These are phyloP conservation scores for Coniochaeta pulveracea DNA, from an alignment of 2,329 filamentous ascomycete genomes.

Conservation along the genomic window DNA sequence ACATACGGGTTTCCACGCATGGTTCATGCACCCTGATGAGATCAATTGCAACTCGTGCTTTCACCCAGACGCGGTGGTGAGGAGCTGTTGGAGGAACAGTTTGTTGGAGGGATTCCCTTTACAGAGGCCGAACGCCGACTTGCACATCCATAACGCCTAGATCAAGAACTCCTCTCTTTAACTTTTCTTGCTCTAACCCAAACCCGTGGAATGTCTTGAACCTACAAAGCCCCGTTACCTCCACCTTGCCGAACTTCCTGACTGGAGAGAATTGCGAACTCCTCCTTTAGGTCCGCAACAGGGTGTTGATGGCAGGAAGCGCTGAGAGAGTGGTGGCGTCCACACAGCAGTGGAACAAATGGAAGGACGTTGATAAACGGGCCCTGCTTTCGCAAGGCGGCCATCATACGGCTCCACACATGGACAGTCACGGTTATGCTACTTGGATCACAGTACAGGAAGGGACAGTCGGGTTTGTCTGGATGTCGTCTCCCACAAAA, in stretches of 20 bases:
- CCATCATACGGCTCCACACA: conserved; percentile 13
- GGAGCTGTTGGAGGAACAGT: too few relatives aligned
- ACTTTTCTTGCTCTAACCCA: too few relatives aligned
- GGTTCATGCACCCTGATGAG: too few relatives aligned
- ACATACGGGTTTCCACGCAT: too few relatives aligned
- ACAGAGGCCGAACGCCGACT: too few relatives aligned
- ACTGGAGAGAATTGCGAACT: conserved; percentile 18
- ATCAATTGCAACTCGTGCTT: too few relatives aligned
- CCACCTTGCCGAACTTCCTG: conserved; percentile 13
- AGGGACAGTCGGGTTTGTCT: conserved; percentile 9
- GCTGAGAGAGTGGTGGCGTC: conserved; percentile 16
- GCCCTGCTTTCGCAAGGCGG: background rate
- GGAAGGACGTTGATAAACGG: conserved; percentile 19
- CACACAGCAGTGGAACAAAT: conserved; percentile 19
- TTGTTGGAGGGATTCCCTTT: too few relatives aligned
- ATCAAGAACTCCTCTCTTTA: too few relatives aligned
- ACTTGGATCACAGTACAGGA: background rate
- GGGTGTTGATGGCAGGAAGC: conserved; percentile 22
- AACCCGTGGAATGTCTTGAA: conserved; percentile 19
- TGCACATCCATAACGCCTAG: too few relatives aligned
- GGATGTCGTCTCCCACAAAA: conserved; percentile 16
- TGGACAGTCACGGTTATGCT: conserved; percentile 14
- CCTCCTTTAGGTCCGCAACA: conserved; percentile 15
- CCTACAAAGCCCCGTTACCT: conserved; percentile 15
- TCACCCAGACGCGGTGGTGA: too few relatives aligned